phyloP scores from a whole-genome alignment of 2,329 filamentous ascomycete genomes.

The Dryadomyces quercivorus region DNA sequence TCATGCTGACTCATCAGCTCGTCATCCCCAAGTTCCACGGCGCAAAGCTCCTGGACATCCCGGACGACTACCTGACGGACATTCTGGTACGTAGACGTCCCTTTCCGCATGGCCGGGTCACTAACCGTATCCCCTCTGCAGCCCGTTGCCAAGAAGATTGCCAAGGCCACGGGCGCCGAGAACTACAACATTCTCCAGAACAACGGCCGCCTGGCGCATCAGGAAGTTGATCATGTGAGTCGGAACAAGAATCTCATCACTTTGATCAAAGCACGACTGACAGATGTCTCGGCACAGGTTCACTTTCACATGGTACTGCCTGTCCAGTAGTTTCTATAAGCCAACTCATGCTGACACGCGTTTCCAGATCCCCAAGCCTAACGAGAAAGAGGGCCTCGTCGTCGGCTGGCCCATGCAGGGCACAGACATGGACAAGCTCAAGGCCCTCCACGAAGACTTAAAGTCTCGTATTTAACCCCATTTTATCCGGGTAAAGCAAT shows the following conservation, averaged over 20 bases:
- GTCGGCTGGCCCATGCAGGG: conserved; percentile 60
- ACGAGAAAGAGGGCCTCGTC: conserved; percentile 63
- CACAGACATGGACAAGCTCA: conserved; percentile 71
- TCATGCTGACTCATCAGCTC: conserved; percentile 44
- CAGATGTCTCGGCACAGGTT: conserved; percentile 36
- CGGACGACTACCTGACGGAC: conserved; percentile 75
- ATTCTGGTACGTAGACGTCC: conserved; percentile 48
- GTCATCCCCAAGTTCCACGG: conserved; percentile 95
- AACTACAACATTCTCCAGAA: conserved; percentile 96
- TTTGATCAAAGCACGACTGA: not conserved
- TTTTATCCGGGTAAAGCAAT: not conserved
- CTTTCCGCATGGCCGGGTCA: not conserved
- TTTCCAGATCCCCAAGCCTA: conserved; percentile 81
- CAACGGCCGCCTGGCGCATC: conserved; percentile 84
- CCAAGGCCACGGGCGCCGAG: conserved; percentile 57
- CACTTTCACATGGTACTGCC: conserved; percentile 82
- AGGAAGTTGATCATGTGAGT: conserved; percentile 81
- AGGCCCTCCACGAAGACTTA: conserved; percentile 68
- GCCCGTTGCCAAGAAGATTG: conserved; percentile 80
- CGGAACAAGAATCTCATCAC: not conserved
- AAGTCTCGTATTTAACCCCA: conserved; percentile 67
- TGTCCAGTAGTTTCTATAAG: not conserved
- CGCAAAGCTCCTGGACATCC: conserved; percentile 81
- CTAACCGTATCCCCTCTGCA: conserved; percentile 16
- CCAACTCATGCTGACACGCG: not conserved